Percentiles rank a stretch among this genome's conserved stretches.
These are phyloP conservation scores for Penicillium sp. DNA, from an alignment of 2,329 filamentous ascomycete species.

Conservation along the genomic window DNA sequence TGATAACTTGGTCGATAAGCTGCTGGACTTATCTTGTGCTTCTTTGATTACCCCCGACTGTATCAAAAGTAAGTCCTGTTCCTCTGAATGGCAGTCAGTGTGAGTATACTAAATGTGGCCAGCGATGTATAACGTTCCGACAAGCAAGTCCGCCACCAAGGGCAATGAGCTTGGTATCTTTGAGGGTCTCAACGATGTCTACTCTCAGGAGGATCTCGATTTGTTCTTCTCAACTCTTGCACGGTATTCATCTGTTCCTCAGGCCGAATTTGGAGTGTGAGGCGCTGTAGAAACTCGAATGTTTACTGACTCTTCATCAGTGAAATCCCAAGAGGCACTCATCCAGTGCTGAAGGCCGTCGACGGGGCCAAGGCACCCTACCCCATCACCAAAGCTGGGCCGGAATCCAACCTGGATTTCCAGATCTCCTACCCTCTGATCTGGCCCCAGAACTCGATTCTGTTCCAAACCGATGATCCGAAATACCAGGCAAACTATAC, in stretches of 20 bases:
- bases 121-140: constrained; percentile 42
- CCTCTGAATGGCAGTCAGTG: background rate
- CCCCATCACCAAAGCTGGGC: constrained; percentile 26
- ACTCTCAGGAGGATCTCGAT: constrained; percentile 43
- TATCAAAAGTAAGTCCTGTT: constrained; percentile 26
- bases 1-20: constrained; percentile 12
- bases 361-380: constrained; percentile 38
- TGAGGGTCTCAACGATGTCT: constrained; percentile 43
- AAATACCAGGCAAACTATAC: constrained; percentile 37
- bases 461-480: constrained; percentile 45
- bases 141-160: constrained; percentile 34
- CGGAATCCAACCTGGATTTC: constrained; percentile 45
- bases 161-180: constrained; percentile 46
- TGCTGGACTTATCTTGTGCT: constrained; percentile 24
- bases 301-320: constrained; percentile 6
- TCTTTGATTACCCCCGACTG: constrained; percentile 39
- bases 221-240: constrained; percentile 38
- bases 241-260: too few relatives aligned
- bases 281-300: too few relatives aligned
- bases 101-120: background rate
- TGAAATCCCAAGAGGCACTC: constrained; percentile 37
- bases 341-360: constrained; percentile 36
- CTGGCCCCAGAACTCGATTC: constrained; percentile 45
- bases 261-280: too few relatives aligned
- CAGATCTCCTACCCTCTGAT: constrained; percentile 45